phyloP scores from a whole-genome alignment of 176 grass and related monocot genomes.

The sorghum (Sorghum bicolor) region Sorghum_bicolor_NCBIv3 NC_012870.2:78850501-78851000 shows the following conservation, averaged over 20 bases:
- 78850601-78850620: background rate
- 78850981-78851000: background rate
- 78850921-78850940: background rate
- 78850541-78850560: background rate
- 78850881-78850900: background rate
- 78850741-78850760: background rate
- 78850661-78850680: too few species aligned
- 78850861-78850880: background rate
- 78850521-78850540: background rate
- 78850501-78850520: constrained; percentile 58
- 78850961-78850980: background rate
- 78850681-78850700: background rate
- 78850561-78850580: background rate
- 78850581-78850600: background rate
- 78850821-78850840: background rate
- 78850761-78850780: background rate
- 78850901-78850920: background rate
- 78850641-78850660: too few species aligned
- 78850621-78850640: too few species aligned
- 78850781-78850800: background rate
- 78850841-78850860: background rate
- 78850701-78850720: background rate
- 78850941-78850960: background rate
- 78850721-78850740: background rate
- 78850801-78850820: background rate